Conservation (phyloP, 2,329 filamentous ascomycete species). For the Fonsecaea nubica region DNA sequence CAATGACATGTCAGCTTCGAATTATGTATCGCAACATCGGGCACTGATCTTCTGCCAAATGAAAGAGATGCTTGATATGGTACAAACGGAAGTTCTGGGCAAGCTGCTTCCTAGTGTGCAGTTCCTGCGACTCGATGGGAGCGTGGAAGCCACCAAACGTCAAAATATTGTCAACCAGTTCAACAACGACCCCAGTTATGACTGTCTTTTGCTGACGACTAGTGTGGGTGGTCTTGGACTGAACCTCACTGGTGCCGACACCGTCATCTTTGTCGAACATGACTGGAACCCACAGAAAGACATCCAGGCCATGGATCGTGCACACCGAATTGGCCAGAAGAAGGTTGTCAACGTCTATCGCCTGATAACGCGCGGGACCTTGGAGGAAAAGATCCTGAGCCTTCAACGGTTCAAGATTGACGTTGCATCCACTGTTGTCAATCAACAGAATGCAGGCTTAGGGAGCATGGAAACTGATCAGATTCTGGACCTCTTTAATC, state of each 20-base stretch:
- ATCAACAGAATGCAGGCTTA: conserved; percentile 95
- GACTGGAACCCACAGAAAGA: conserved; percentile 99
- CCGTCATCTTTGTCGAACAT: conserved; percentile 98
- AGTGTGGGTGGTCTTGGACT: conserved; percentile 93
- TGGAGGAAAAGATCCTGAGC: conserved; percentile 98
- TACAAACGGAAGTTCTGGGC: conserved; percentile 89
- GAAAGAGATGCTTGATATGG: conserved; percentile 99
- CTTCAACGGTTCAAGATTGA: conserved; percentile 99
- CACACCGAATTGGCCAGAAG: conserved; percentile 98
- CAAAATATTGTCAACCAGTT: conserved; percentile 99
- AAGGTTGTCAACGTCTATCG: conserved; percentile 99
- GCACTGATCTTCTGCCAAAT: conserved; percentile 98
- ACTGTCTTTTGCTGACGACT: conserved; percentile 90
- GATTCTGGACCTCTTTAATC: conserved; percentile 93
- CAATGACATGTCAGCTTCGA: conserved; percentile 57
- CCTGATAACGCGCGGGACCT: conserved; percentile 89
- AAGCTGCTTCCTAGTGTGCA: conserved; percentile 91
- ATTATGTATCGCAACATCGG: conserved; percentile 93
- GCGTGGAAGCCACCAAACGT: conserved; percentile 88
- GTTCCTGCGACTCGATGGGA: conserved; percentile 90
- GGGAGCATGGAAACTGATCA: conserved; percentile 98
- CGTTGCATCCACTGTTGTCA: conserved; percentile 95
- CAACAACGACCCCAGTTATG: conserved; percentile 96
- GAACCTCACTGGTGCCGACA: conserved; percentile 95
- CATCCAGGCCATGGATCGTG: conserved; percentile 97